phyloP scores from a whole-genome alignment of 202 grass and related monocot species.

The Elaeis oleifera region DNA sequence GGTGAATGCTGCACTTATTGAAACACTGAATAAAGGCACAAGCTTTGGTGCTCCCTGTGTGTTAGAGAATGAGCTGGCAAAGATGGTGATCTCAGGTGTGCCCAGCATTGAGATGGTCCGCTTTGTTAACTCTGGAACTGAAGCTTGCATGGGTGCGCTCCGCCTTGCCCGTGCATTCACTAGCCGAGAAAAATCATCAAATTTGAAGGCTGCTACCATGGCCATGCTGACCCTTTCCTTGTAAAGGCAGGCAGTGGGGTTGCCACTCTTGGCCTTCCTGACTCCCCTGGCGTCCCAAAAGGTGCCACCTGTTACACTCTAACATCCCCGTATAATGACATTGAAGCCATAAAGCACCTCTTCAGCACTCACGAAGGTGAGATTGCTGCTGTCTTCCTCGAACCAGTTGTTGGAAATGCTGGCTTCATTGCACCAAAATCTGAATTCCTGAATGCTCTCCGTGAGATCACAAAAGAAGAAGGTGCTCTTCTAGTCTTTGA shows the following conservation, averaged over 20 bases:
- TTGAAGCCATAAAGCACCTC: constrained; percentile 50
- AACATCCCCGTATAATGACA: constrained; percentile 82
- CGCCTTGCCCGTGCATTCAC: constrained; percentile 92
- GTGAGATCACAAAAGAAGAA: constrained; percentile 69
- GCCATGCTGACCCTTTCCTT: constrained; percentile 95
- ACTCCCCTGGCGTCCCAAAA: constrained; percentile 90
- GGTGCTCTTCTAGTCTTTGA: constrained; percentile 88
- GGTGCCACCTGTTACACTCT: constrained; percentile 63
- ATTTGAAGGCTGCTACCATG: constrained; percentile 98
- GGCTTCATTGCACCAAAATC: constrained; percentile 71
- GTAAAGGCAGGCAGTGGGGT: constrained; percentile 98
- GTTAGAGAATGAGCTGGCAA: constrained; percentile 79
- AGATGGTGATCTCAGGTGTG: constrained; percentile 92
- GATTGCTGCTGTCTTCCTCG: constrained; percentile 82
- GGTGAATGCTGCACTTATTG: constrained; percentile 82
- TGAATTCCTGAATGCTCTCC: constrained; percentile 59
- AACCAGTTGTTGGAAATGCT: constrained; percentile 92
- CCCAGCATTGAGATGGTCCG: constrained; percentile 95
- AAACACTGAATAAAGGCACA: constrained; percentile 97
- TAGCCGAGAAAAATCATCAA: constrained; percentile 70
- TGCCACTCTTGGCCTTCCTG: constrained; percentile 91
- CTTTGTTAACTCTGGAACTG: constrained; percentile 97
- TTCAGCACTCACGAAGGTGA: constrained; percentile 78
- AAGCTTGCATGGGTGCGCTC: constrained; percentile 98
- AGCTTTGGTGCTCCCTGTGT: constrained; percentile 96